Evolutionary conservation across 2,329 filamentous ascomycete species (phyloP).

Genomic region (Aspergillus proliferans): DNA sequence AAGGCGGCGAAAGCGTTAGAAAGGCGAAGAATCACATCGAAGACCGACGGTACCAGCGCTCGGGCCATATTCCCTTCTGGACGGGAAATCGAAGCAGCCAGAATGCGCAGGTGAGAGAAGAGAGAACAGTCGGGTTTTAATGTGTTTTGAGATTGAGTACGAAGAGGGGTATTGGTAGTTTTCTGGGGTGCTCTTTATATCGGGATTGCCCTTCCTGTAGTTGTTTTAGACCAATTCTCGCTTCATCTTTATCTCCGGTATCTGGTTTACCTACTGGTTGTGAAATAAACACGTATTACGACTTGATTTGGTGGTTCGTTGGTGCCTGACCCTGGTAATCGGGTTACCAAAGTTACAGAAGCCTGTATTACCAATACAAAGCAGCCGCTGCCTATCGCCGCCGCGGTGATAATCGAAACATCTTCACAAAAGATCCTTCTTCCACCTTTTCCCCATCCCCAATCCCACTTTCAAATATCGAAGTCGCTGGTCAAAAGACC

Average conservation of each 20-base stretch:
- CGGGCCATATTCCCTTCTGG: constrained; percentile 19
- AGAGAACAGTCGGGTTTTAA: neutral
- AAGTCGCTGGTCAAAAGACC: neutral
- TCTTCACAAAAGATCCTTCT: constrained; percentile 12
- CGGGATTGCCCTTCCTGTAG: too few relatives aligned
- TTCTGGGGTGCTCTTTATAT: too few relatives aligned
- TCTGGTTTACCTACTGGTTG: constrained; percentile 5
- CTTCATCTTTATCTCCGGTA: constrained; percentile 15
- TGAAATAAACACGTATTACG: neutral
- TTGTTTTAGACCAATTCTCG: neutral
- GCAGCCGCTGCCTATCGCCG: constrained; percentile 5
- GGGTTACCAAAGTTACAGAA: constrained; percentile 1
- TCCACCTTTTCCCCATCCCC: constrained; percentile 8
- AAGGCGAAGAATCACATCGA: constrained; percentile 23
- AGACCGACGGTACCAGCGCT: constrained; percentile 17
- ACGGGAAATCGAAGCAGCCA: constrained; percentile 1
- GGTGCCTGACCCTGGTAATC: constrained; percentile 7
- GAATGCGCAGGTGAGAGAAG: neutral
- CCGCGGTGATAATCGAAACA: constrained; percentile 1
- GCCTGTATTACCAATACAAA: neutral
- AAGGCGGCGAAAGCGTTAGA: constrained; percentile 27
- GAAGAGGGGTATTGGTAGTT: too few relatives aligned
- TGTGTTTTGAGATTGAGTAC: too few relatives aligned
- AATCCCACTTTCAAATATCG: constrained; percentile 2
- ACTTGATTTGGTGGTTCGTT: neutral